Conservation (phyloP, 2,329 filamentous ascomycete genomes). For the Colletotrichum spaethianum region DNA sequence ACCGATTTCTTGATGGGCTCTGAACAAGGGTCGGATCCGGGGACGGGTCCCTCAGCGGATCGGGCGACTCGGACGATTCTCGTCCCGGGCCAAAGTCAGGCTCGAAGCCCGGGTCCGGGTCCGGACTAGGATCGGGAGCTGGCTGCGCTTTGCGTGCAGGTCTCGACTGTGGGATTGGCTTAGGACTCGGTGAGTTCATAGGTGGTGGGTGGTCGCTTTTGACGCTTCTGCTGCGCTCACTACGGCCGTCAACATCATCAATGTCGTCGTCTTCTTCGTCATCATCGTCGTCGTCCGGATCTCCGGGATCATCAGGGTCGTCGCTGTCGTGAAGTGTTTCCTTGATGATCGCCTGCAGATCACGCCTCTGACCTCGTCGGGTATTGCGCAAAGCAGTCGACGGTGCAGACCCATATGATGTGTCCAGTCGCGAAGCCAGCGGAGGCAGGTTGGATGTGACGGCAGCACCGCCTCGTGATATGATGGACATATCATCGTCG, state of each 20-base stretch:
- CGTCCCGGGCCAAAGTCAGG: constrained; percentile 8
- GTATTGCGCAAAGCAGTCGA: constrained; percentile 42
- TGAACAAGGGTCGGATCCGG: neutral
- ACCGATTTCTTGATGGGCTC: neutral
- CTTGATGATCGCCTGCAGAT: constrained; percentile 42
- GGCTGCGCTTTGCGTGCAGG: neutral
- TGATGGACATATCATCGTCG: constrained; percentile 20
- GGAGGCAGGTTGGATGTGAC: constrained; percentile 43
- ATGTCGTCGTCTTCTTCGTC: constrained; percentile 10
- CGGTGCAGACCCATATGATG: constrained; percentile 45
- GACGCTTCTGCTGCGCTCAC: constrained; percentile 3
- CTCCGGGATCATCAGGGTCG: neutral
- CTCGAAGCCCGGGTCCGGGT: neutral
- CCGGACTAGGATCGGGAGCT: constrained; percentile 5
- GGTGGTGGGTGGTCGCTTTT: neutral
- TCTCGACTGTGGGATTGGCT: neutral
- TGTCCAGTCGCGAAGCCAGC: constrained; percentile 43
- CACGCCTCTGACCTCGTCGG: constrained; percentile 42
- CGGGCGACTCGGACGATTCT: constrained; percentile 13
- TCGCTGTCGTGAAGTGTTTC: constrained; percentile 39
- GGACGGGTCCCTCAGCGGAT: neutral
- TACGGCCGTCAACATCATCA: neutral
- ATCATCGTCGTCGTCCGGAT: neutral
- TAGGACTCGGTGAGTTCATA: neutral
- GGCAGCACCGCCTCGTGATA: constrained; percentile 38